These are phyloP conservation scores for Chaetomium strumarium DNA, from an alignment of 2,329 filamentous ascomycete genomes.

Conservation along the genomic window DNA sequence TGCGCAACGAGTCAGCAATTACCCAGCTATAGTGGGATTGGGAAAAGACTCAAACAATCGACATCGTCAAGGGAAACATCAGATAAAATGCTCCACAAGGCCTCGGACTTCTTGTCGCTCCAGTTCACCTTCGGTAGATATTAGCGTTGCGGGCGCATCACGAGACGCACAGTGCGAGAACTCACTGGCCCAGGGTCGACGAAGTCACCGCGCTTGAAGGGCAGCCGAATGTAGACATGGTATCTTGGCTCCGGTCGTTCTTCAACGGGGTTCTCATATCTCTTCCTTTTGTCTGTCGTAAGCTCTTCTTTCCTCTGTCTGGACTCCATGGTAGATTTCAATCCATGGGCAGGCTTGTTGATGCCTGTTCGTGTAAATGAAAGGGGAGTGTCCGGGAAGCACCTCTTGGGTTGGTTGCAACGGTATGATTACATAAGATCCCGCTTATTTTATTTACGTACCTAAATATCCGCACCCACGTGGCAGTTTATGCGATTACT, in stretches of 20 bases:
- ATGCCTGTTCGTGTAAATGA: constrained; percentile 6
- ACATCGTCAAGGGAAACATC: constrained; percentile 75
- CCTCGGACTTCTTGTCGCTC: constrained; percentile 80
- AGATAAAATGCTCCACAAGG: constrained; percentile 85
- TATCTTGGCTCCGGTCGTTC: constrained; percentile 44
- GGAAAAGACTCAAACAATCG: constrained; percentile 60
- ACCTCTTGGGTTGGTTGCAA: neutral
- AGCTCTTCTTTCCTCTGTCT: neutral
- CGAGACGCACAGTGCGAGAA: constrained; percentile 15
- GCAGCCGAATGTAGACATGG: constrained; percentile 84
- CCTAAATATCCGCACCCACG: too few relatives aligned
- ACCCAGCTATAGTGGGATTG: neutral
- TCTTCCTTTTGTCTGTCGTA: constrained; percentile 10
- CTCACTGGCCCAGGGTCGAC: constrained; percentile 80
- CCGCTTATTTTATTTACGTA: too few relatives aligned
- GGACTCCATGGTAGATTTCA: constrained; percentile 3
- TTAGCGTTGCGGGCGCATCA: constrained; percentile 22
- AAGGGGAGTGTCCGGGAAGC: neutral
- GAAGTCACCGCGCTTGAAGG: constrained; percentile 81
- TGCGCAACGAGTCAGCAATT: constrained; percentile 31
- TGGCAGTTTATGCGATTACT: too few relatives aligned
- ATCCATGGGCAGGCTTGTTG: neutral
- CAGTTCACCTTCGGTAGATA: constrained; percentile 63
- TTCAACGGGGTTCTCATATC: constrained; percentile 4
- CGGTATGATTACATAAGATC: neutral